These are phyloP conservation scores for Schoenoplectus triqueter DNA, from an alignment of 202 grass and related monocot species.

Conservation along the genomic window DNA sequence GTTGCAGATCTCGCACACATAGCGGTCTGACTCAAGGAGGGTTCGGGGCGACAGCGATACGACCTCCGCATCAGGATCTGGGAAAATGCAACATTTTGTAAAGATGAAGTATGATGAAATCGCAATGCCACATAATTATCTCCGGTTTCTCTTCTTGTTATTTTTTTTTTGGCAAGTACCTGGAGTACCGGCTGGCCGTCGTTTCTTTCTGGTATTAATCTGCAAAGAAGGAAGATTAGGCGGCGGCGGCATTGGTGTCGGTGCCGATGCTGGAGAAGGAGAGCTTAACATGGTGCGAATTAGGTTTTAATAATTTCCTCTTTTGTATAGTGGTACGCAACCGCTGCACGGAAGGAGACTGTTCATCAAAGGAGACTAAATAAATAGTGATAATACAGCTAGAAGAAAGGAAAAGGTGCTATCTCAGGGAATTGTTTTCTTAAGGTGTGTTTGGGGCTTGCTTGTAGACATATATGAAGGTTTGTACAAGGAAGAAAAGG, in stretches of 20 bases:
- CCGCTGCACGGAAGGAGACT: background rate
- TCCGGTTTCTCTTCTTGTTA: background rate
- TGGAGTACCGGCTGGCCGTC: conserved; percentile 35
- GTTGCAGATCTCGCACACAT: conserved; percentile 99
- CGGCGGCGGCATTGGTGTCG: conserved; percentile 7
- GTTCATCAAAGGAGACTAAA: conserved; percentile 26
- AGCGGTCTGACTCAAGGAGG: conserved; percentile 96
- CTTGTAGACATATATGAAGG: conserved; percentile 25
- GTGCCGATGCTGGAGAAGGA: background rate
- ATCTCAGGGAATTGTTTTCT: conserved; percentile 29
- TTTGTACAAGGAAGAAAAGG: conserved; percentile 31
- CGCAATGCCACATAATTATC: too few relatives aligned
- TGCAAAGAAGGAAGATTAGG: background rate
- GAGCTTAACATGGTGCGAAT: conserved; percentile 35
- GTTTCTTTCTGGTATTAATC: conserved; percentile 28
- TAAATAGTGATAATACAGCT: conserved; percentile 31
- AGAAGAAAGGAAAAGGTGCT: conserved; percentile 31
- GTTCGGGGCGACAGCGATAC: conserved; percentile 94
- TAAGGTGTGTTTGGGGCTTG: conserved; percentile 24
- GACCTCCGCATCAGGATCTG: conserved; percentile 99
- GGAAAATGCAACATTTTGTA: background rate
- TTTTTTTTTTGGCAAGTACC: background rate
- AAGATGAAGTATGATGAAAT: background rate
- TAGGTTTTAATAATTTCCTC: conserved; percentile 26
- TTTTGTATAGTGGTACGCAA: conserved; percentile 17